Conservation (phyloP, 495 filamentous ascomycete genomes). For the Xylaria nigripes region DNA sequence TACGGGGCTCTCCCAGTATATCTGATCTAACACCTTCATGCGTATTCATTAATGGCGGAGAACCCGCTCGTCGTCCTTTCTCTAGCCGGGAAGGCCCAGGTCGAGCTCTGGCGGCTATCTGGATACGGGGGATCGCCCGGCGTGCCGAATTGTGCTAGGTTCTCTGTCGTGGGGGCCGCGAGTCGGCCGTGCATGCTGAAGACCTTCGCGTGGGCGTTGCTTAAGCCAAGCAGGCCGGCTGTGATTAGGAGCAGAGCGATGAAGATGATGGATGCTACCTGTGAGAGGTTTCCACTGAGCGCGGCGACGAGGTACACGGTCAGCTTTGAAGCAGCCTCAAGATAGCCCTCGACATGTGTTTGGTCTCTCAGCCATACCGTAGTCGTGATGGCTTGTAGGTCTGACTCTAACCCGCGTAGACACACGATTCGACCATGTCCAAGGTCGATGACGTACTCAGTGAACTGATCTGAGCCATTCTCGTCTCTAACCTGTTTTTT, state of each 20-base stretch:
- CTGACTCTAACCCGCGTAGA: slow-evolving; percentile 44
- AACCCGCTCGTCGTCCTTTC: slow-evolving; percentile 3
- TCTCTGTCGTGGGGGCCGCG: slow-evolving; percentile 25
- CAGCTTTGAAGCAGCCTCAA: slow-evolving; percentile 41
- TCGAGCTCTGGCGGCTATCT: slow-evolving; percentile 7
- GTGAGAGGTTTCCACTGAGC: slow-evolving; percentile 42
- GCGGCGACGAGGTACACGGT: slow-evolving; percentile 48
- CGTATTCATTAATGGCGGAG: neutral
- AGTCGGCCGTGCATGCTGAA: slow-evolving; percentile 34
- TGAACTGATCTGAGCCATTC: slow-evolving; percentile 16
- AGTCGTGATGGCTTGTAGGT: slow-evolving; percentile 51
- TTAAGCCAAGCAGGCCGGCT: slow-evolving; percentile 42
- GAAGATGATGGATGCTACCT: slow-evolving; percentile 41
- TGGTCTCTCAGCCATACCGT: slow-evolving; percentile 48
- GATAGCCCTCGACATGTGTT: slow-evolving; percentile 41
- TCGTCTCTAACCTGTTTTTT: neutral
- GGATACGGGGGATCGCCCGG: slow-evolving; percentile 7
- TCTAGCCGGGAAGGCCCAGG: slow-evolving; percentile 3
- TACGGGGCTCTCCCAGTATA: no score
- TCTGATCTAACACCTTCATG: neutral
- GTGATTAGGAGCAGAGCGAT: slow-evolving; percentile 42
- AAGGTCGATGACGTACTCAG: slow-evolving; percentile 29
- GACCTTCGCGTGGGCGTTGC: slow-evolving; percentile 38
- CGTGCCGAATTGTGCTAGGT: slow-evolving; percentile 5
- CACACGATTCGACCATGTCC: slow-evolving; percentile 30